phyloP scores from a whole-genome alignment of 306 rosid species.

The Cyamopsis tetragonoloba region DNA sequence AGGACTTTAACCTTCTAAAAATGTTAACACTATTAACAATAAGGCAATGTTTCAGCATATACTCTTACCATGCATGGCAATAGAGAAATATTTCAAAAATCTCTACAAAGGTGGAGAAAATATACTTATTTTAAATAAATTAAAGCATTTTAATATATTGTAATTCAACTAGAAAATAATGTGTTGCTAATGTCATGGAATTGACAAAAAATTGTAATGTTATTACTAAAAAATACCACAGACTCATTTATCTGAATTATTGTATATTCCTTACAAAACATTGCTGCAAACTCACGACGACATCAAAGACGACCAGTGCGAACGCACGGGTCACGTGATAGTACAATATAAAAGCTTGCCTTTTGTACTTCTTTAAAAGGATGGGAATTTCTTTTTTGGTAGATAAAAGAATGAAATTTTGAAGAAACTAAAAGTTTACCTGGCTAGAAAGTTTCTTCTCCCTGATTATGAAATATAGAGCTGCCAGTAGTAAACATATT shows the following conservation, averaged over 20 bases:
- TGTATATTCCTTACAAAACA: too few relatives aligned
- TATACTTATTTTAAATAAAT: not conserved
- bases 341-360: constrained; percentile 4
- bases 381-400: too few relatives aligned
- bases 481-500: constrained; percentile 75
- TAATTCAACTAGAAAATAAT: too few relatives aligned
- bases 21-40: not conserved
- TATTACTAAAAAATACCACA: too few relatives aligned
- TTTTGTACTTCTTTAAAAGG: constrained; percentile 1
- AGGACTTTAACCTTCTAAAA: not conserved
- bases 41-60: constrained; percentile 3
- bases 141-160: too few relatives aligned
- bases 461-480: constrained; percentile 65
- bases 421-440: constrained; percentile 48
- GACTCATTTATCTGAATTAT: too few relatives aligned
- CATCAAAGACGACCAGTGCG: too few relatives aligned
- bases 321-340: too few relatives aligned
- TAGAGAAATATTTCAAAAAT: not conserved
- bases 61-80: constrained; percentile 1
- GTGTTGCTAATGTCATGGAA: too few relatives aligned
- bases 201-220: too few relatives aligned
- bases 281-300: too few relatives aligned
- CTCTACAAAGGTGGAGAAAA: not conserved
- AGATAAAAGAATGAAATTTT: too few relatives aligned
- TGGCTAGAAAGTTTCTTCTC: constrained; percentile 81